Evolutionary conservation across 306 rosid genomes (phyloP).

Genomic region (Cyamopsis tetragonoloba): DNA sequence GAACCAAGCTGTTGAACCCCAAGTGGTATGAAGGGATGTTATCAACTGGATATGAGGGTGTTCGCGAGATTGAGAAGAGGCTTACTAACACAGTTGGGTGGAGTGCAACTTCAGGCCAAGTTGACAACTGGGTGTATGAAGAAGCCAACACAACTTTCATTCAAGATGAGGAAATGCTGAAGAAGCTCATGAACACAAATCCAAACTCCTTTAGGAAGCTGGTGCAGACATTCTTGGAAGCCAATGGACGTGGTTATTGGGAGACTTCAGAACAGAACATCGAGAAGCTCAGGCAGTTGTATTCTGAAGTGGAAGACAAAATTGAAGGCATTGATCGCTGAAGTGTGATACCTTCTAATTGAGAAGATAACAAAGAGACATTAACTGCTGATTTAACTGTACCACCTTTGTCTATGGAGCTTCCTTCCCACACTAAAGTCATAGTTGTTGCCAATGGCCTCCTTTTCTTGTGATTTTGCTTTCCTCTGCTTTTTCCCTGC

Average conservation of each 20-base stretch:
- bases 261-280: conserved; percentile 78
- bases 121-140: conserved; percentile 98
- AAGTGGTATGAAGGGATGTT: conserved; percentile 99
- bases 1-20: conserved; percentile 92
- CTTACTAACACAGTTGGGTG: conserved; percentile 95
- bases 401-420: conserved; percentile 6
- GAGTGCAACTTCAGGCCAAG: conserved; percentile 99
- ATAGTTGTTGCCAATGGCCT: conserved; percentile 10
- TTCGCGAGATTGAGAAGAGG: conserved; percentile 92
- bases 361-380: conserved; percentile 25
- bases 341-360: conserved; percentile 19
- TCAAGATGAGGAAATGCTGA: conserved; percentile 83
- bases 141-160: conserved; percentile 96
- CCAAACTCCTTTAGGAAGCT: conserved; percentile 93
- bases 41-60: conserved; percentile 92
- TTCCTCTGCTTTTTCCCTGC: conserved; percentile 25
- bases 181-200: conserved; percentile 74
- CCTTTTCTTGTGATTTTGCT: conserved; percentile 30
- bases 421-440: background rate
- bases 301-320: conserved; percentile 87
- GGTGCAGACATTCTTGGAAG: conserved; percentile 92
- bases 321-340: conserved; percentile 87
- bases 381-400: conserved; percentile 30
- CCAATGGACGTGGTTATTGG: conserved; percentile 96
- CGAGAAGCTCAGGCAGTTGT: conserved; percentile 75